Conservation (phyloP, 139 green algal genomes). For the Coccomyxa sp. region DNA sequence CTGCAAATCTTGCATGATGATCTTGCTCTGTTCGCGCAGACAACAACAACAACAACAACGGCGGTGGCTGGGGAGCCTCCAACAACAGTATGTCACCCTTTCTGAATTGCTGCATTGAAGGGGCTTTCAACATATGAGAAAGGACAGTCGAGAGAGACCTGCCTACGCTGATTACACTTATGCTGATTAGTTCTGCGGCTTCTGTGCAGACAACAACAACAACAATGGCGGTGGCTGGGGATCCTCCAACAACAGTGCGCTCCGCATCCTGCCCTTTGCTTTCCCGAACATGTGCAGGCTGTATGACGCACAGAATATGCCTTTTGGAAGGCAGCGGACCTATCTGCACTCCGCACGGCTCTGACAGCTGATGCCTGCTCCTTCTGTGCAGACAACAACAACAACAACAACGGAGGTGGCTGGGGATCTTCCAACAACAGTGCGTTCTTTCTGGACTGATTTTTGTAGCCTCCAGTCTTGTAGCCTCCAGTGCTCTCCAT, state of each 20-base stretch:
- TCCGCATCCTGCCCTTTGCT: no score
- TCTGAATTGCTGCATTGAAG: no score
- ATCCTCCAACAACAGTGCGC: not conserved
- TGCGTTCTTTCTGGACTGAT: not conserved
- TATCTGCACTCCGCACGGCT: no score
- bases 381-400: no score
- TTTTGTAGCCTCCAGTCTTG: no score
- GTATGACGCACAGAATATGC: no score
- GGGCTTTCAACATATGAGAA: not conserved
- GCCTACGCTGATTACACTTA: no score
- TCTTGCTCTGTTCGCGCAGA: not conserved
- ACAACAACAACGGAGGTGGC: not conserved
- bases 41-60: conserved; percentile 1
- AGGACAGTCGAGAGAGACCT: no score
- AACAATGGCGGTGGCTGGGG: not conserved
- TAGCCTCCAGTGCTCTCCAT: no score
- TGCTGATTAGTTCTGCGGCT: not conserved
- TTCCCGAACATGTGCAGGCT: no score
- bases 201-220: not conserved
- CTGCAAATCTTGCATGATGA: not conserved
- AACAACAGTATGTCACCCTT: not conserved
- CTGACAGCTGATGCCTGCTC: no score
- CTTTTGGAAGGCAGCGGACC: no score
- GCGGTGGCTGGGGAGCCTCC: not conserved
- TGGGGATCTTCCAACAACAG: not conserved